phyloP scores from a whole-genome alignment of 768 basidiomycete species.

The Hortiboletus campestris region DNA sequence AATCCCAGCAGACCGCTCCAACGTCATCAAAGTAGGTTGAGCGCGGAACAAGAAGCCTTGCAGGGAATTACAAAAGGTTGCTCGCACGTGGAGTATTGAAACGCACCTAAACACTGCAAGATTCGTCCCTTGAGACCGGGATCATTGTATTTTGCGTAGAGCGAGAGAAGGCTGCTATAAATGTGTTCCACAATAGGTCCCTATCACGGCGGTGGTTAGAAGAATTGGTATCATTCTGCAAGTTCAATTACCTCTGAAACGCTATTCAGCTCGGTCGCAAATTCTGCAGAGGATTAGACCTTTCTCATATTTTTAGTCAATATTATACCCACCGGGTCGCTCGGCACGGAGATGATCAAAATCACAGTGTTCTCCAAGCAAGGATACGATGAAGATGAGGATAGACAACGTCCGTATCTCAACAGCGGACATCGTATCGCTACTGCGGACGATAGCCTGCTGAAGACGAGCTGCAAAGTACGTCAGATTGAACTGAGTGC shows the following conservation, averaged over 20 bases:
- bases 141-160: constrained; percentile 68
- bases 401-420: constrained; percentile 61
- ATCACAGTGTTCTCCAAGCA: constrained; percentile 86
- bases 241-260: constrained; percentile 49
- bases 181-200: constrained; percentile 80
- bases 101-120: constrained; percentile 81
- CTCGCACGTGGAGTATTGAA: not conserved
- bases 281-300: constrained; percentile 36
- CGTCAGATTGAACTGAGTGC: constrained; percentile 3
- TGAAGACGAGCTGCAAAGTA: constrained; percentile 55
- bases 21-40: constrained; percentile 87
- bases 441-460: constrained; percentile 47
- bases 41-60: constrained; percentile 89
- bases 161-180: constrained; percentile 65
- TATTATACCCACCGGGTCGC: constrained; percentile 48
- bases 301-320: too few relatives aligned
- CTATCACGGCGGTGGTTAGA: constrained; percentile 32
- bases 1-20: constrained; percentile 71
- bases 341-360: constrained; percentile 76
- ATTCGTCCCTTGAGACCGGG: constrained; percentile 63
- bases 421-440: constrained; percentile 40
- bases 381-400: constrained; percentile 78
- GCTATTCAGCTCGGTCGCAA: constrained; percentile 53
- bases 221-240: not conserved
- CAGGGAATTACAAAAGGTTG: not conserved